phyloP scores from a whole-genome alignment of 1,284 basidiomycete species.

The Schizophyllum commune region DNA sequence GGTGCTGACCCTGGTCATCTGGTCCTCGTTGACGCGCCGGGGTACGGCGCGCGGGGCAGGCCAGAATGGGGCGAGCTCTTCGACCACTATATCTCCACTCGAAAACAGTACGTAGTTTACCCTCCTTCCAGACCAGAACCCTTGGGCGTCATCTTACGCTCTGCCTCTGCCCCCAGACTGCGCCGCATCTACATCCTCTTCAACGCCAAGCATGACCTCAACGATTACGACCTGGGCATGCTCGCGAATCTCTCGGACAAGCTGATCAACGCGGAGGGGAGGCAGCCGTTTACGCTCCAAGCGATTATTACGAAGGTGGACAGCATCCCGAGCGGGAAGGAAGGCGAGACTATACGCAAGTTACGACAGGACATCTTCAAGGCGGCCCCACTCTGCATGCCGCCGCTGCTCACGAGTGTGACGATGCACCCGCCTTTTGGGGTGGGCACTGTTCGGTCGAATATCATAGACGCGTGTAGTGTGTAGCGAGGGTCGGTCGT shows the following conservation, averaged over 20 bases:
- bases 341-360: slow-evolving; percentile 21
- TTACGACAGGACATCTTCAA: slow-evolving; percentile 38
- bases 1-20: slow-evolving; percentile 47
- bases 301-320: slow-evolving; percentile 69
- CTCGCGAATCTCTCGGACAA: slow-evolving; percentile 38
- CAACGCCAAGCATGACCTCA: slow-evolving; percentile 57
- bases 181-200: slow-evolving; percentile 63
- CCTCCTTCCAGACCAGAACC: not conserved
- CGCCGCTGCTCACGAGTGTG: slow-evolving; percentile 52
- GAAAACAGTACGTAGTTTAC: slow-evolving; percentile 43
- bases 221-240: slow-evolving; percentile 52
- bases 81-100: slow-evolving; percentile 49
- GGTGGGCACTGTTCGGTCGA: slow-evolving; percentile 45
- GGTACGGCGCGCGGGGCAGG: slow-evolving; percentile 67
- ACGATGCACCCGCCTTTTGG: slow-evolving; percentile 43
- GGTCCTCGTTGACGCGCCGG: slow-evolving; percentile 68
- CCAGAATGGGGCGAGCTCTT: slow-evolving; percentile 67
- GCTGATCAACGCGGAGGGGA: slow-evolving; percentile 26
- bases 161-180: slow-evolving; percentile 34
- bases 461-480: slow-evolving; percentile 48
- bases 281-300: slow-evolving; percentile 49
- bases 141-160: not conserved
- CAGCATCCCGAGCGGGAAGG: slow-evolving; percentile 26
- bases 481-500: not conserved
- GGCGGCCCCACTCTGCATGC: slow-evolving; percentile 52